phyloP scores from a whole-genome alignment of 2,329 filamentous ascomycete species.

The Cordyceps pruinosa region DNA sequence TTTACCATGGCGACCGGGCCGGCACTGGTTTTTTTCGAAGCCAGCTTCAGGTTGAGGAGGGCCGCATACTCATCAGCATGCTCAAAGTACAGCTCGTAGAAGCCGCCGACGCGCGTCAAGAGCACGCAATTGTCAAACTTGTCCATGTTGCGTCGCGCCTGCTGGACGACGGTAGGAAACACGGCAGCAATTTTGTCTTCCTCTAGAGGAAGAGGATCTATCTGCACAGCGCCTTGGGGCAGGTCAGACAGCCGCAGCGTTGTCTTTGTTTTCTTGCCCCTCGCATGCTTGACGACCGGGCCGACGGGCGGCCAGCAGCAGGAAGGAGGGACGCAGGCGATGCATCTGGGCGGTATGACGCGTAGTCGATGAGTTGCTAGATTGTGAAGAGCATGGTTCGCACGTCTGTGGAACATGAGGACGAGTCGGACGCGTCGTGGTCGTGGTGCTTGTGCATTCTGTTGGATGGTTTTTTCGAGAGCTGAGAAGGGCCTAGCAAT shows the following conservation, averaged over 20 bases:
- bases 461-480: no score
- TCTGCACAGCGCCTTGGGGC: constrained; percentile 42
- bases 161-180: constrained; percentile 85
- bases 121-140: constrained; percentile 88
- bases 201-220: constrained; percentile 21
- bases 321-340: background rate
- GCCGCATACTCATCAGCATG: constrained; percentile 87
- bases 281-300: background rate
- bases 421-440: background rate
- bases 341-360: background rate
- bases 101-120: constrained; percentile 85
- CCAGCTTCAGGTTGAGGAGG: constrained; percentile 79
- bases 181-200: constrained; percentile 40
- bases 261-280: constrained; percentile 50
- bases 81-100: constrained; percentile 97
- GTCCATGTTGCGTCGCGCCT: constrained; percentile 82
- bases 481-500: no score
- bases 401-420: constrained; percentile 5
- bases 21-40: constrained; percentile 69
- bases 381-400: background rate
- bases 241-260: constrained; percentile 50
- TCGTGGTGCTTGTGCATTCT: background rate
- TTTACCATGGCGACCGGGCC: constrained; percentile 78
- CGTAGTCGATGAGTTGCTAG: background rate
- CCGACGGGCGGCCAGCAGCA: background rate